These are phyloP conservation scores for Groenewaldozyma tartarivorans DNA, from an alignment of 805 yeast genomes.

Conservation along the genomic window DNA sequence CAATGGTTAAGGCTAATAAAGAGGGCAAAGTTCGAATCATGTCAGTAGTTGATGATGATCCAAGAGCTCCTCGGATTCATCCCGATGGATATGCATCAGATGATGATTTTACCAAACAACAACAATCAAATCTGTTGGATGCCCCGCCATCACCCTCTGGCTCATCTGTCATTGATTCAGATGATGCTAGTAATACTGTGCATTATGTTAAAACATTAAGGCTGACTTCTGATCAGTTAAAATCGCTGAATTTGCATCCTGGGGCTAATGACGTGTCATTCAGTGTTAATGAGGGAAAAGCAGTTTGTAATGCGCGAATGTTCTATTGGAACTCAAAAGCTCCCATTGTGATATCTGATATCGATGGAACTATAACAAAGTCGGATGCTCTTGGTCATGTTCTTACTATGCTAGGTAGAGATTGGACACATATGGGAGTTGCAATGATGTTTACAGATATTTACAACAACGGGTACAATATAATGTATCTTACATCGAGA, in stretches of 20 bases:
- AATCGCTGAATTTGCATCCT: conserved; percentile 55
- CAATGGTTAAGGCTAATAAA: conserved; percentile 24
- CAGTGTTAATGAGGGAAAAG: conserved; percentile 73
- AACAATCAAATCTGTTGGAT: conserved; percentile 3
- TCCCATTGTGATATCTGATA: conserved; percentile 93
- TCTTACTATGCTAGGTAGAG: conserved; percentile 83
- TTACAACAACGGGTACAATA: conserved; percentile 76
- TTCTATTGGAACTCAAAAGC: conserved; percentile 75
- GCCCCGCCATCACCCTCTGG: conserved; percentile 4
- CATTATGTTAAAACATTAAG: conserved; percentile 77
- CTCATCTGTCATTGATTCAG: conserved; percentile 10
- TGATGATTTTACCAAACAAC: conserved; percentile 9
- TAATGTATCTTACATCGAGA: conserved; percentile 88
- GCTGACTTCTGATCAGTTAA: conserved; percentile 82
- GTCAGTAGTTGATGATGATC: conserved; percentile 11
- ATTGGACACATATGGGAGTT: conserved; percentile 97
- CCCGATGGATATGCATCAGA: conserved; percentile 11
- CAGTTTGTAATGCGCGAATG: conserved; percentile 62
- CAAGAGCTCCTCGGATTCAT: conserved; percentile 1
- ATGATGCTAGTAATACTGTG: conserved; percentile 3
- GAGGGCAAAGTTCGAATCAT: conserved; percentile 27
- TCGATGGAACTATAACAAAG: conserved; percentile 95
- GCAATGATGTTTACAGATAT: conserved; percentile 89
- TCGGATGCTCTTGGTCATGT: conserved; percentile 97
- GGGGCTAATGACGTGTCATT: conserved; percentile 77